Evolutionary conservation across 192 early-diverging fungal genomes (phyloP).

Genomic region (Backusella mclennaniae): DNA sequence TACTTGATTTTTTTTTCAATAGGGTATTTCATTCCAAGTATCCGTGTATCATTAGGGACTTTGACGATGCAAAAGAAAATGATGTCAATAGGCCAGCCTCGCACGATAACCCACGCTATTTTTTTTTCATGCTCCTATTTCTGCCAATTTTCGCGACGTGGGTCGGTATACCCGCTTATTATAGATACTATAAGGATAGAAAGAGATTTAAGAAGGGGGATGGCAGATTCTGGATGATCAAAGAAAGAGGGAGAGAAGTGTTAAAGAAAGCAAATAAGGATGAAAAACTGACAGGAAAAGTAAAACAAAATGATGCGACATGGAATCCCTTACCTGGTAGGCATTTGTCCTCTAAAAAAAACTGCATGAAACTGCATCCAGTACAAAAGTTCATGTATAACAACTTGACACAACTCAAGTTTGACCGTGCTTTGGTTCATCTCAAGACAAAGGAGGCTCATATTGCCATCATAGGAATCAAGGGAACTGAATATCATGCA

Average conservation of each 20-base stretch:
- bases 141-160: background rate
- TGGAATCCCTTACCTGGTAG: background rate
- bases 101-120: background rate
- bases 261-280: background rate
- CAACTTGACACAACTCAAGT: background rate
- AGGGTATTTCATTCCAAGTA: background rate
- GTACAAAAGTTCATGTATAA: background rate
- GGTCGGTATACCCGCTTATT: background rate
- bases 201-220: background rate
- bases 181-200: background rate
- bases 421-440: background rate
- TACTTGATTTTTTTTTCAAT: background rate
- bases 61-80: background rate
- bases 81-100: background rate
- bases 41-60: background rate
- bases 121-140: background rate
- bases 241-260: background rate
- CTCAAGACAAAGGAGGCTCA: background rate
- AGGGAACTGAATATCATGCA: background rate
- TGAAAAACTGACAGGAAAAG: background rate
- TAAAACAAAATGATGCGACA: background rate
- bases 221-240: background rate
- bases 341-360: background rate
- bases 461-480: background rate
- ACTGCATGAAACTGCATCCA: background rate